These are phyloP conservation scores for Cytospora piceicola DNA, from an alignment of 2,329 filamentous ascomycete species.

Conservation along the genomic window DNA sequence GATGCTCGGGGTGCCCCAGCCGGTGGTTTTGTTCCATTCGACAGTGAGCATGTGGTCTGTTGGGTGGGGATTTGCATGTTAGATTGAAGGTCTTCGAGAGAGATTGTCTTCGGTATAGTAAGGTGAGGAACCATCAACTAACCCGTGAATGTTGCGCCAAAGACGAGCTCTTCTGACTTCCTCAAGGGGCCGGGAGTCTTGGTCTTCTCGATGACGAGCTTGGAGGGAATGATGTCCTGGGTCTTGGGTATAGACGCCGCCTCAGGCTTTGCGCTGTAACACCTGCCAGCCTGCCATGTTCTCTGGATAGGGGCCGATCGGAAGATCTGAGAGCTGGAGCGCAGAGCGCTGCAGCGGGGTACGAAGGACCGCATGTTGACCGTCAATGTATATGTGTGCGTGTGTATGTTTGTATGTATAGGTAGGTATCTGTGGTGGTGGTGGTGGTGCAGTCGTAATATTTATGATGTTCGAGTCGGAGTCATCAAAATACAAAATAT, in stretches of 20 bases:
- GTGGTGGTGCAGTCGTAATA: neutral
- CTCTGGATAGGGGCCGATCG: constrained; percentile 37
- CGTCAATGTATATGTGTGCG: neutral
- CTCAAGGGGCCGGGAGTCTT: constrained; percentile 73
- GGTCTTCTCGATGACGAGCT: constrained; percentile 75
- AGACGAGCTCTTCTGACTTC: constrained; percentile 81
- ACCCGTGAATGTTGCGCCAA: constrained; percentile 92
- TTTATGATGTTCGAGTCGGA: neutral
- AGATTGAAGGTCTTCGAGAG: neutral
- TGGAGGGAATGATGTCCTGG: constrained; percentile 74
- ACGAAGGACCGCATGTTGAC: constrained; percentile 53
- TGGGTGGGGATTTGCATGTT: neutral
- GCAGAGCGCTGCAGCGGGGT: constrained; percentile 46
- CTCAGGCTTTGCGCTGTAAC: constrained; percentile 58
- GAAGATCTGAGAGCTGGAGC: constrained; percentile 38
- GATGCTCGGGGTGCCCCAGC: constrained; percentile 84
- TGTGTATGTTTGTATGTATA: too few species aligned
- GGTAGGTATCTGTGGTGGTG: neutral
- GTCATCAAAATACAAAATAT: neutral
- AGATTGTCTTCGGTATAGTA: neutral
- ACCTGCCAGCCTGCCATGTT: constrained; percentile 41
- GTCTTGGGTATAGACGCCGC: constrained; percentile 57
- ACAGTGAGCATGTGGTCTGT: constrained; percentile 95
- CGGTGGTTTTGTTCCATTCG: constrained; percentile 85
- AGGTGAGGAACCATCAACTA: constrained; percentile 37